Conservation (phyloP, 148 eudicot genomes). For the Rhododendron griersonianum region DNA sequence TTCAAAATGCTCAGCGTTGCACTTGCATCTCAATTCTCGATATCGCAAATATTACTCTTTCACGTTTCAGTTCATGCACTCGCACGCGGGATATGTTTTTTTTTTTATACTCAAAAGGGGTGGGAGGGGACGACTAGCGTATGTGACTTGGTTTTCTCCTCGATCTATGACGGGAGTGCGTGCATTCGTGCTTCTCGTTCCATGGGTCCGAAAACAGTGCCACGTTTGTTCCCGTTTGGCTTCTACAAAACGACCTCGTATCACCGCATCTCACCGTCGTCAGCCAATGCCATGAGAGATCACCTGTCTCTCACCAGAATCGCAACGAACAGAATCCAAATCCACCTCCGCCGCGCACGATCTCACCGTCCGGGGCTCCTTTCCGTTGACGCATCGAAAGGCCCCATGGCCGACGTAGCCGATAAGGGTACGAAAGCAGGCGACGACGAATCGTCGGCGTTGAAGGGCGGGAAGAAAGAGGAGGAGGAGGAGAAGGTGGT, state of each 20-base stretch:
- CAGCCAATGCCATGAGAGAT: conserved; percentile 26
- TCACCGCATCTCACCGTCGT: background rate
- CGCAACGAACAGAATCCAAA: background rate
- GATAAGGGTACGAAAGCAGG: background rate
- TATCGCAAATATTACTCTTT: no score
- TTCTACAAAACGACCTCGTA: conserved; percentile 14
- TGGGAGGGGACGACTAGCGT: no score
- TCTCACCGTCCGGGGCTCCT: conserved; percentile 9
- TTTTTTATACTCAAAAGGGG: no score
- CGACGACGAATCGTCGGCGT: background rate
- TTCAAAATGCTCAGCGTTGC: no score
- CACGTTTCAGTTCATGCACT: no score
- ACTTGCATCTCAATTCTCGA: no score
- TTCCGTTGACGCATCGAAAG: background rate
- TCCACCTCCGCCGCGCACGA: background rate
- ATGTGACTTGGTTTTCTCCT: no score
- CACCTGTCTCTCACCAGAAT: conserved; percentile 1
- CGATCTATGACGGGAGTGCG: background rate
- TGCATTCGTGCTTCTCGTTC: background rate
- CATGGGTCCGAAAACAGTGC: background rate
- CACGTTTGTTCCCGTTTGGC: background rate
- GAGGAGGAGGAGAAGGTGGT: background rate
- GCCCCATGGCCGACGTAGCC: background rate
- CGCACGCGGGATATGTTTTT: no score
- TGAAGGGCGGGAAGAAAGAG: background rate